Percentiles rank a stretch among this genome's conserved stretches.
phyloP scores from a whole-genome alignment of 805 yeast genomes.

The Candida alai region DNA sequence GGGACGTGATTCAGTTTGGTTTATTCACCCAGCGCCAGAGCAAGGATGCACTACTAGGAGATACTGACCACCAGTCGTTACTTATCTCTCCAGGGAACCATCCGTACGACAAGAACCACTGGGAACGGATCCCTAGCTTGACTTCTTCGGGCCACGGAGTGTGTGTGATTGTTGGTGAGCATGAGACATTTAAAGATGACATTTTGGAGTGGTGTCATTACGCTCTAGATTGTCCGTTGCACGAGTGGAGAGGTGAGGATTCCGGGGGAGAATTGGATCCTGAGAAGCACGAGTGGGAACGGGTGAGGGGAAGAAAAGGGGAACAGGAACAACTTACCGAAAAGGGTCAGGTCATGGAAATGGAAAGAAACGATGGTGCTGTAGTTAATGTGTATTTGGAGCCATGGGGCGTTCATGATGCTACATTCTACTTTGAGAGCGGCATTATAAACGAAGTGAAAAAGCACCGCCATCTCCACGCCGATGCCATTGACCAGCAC shows the following conservation, averaged over 20 bases:
- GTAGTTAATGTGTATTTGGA: slow-evolving; percentile 17
- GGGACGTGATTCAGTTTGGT: slow-evolving; percentile 18
- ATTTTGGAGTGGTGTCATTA: slow-evolving; percentile 30
- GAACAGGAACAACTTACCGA: slow-evolving; percentile 20
- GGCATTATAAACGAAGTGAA: slow-evolving; percentile 10
- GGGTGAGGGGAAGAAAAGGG: slow-evolving; percentile 13
- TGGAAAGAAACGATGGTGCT: slow-evolving; percentile 3
- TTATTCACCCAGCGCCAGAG: slow-evolving; percentile 8
- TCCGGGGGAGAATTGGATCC: slow-evolving; percentile 17
- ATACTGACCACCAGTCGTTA: slow-evolving; percentile 10
- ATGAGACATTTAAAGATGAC: slow-evolving; percentile 40
- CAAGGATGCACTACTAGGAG: slow-evolving; percentile 10
- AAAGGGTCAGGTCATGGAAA: no score
- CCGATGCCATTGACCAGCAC: slow-evolving; percentile 8
- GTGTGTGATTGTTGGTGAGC: slow-evolving; percentile 36
- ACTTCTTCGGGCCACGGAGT: slow-evolving; percentile 21
- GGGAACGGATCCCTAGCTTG: slow-evolving; percentile 31
- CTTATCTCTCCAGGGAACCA: slow-evolving; percentile 22
- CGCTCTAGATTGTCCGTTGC: slow-evolving; percentile 27
- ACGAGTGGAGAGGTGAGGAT: slow-evolving; percentile 12
- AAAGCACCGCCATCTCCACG: neutral
- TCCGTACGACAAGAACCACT: slow-evolving; percentile 22
- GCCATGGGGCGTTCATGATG: slow-evolving; percentile 36
- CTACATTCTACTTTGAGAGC: slow-evolving; percentile 22
- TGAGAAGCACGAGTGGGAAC: slow-evolving; percentile 20